These are phyloP conservation scores for Porodaedalea pini DNA, from an alignment of 1,284 basidiomycete species.

Conservation along the genomic window DNA sequence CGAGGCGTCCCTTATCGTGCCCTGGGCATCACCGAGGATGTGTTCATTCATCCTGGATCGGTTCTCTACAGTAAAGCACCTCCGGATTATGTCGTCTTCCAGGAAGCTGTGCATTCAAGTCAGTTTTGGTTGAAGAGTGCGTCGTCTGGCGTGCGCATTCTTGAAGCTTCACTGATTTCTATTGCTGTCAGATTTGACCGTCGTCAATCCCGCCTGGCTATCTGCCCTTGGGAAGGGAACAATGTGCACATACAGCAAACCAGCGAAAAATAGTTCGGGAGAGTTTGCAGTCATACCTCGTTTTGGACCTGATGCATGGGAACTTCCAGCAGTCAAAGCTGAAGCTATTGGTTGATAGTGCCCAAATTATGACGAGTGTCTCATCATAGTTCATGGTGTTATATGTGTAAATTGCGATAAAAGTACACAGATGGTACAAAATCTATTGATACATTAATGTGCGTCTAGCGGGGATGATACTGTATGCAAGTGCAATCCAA, in stretches of 20 bases:
- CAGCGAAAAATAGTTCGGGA: slow-evolving; percentile 66
- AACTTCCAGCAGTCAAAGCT: slow-evolving; percentile 72
- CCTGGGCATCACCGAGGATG: slow-evolving; percentile 79
- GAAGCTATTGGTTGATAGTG: neutral
- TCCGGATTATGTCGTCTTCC: slow-evolving; percentile 86
- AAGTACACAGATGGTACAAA: neutral
- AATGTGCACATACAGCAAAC: slow-evolving; percentile 88
- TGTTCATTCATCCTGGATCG: slow-evolving; percentile 91
- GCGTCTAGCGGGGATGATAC: too few species aligned
- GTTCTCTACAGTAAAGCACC: slow-evolving; percentile 68
- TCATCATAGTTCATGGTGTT: too few species aligned
- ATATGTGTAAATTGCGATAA: too few species aligned
- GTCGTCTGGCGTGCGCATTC: slow-evolving; percentile 14
- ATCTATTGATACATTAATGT: too few species aligned
- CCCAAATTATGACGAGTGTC: too few species aligned
- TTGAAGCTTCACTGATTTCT: slow-evolving; percentile 4
- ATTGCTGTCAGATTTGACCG: slow-evolving; percentile 60
- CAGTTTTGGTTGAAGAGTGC: slow-evolving; percentile 81
- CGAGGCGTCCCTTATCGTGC: slow-evolving; percentile 85
- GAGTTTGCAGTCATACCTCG: slow-evolving; percentile 71
- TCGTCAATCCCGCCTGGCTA: slow-evolving; percentile 89
- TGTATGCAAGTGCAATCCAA: neutral
- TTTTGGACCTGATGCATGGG: slow-evolving; percentile 82
- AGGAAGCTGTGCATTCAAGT: slow-evolving; percentile 75
- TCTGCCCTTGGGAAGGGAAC: slow-evolving; percentile 72